Evolutionary conservation across 768 basidiomycete species (phyloP), one percentile per base, ranked within the genome.

Genomic region (Leccinum pellstonianum): DNA sequence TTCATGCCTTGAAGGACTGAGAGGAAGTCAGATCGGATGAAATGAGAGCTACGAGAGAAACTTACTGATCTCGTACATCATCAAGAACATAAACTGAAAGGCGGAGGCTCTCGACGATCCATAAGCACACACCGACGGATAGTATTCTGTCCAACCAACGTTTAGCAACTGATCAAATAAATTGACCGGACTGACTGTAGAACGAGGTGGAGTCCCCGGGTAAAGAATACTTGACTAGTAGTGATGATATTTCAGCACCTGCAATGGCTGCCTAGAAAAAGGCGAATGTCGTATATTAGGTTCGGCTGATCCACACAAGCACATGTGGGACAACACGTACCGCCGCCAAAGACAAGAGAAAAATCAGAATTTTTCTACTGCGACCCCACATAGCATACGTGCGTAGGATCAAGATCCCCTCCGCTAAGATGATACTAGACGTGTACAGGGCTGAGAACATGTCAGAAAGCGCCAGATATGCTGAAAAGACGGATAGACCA

Each of bases 351-450:
- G 54, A 23, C 21, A 71, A 25, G 15, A 71, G 58, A 27, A 69
- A 48, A 10, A 52, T 2, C 1, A 70, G 61, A 1, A 67, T 52
- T 11, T 33, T 65, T 54, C 35, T 59, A 21, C 52, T 71, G 25
- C 63, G 64, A 56, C 59, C 60, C 65, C 69, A 70, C 53, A 70
- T 48, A 17, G 69, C 68, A n/a, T 67, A 71, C 17, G 70, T 71
- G 37, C 69, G 70, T 2, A 71, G 52, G 65, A 51, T 33, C 33
- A 33, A 33, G 33, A 33, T 33, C 33, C 33, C 33, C 33, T 33
- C 33, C 33, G 33, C 12, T 12, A 57, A 57, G 14, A 71, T 15
- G 14, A 67, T 35, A n/a, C 65, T 62, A 9, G 54, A 52, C 27
- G 2, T 61, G 46, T 60, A 71, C 6, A 62, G 27, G 21, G 41